These are phyloP conservation scores for Vitis rotundifolia DNA, from an alignment of 164 flowering plant species.

Conservation along the genomic window DNA sequence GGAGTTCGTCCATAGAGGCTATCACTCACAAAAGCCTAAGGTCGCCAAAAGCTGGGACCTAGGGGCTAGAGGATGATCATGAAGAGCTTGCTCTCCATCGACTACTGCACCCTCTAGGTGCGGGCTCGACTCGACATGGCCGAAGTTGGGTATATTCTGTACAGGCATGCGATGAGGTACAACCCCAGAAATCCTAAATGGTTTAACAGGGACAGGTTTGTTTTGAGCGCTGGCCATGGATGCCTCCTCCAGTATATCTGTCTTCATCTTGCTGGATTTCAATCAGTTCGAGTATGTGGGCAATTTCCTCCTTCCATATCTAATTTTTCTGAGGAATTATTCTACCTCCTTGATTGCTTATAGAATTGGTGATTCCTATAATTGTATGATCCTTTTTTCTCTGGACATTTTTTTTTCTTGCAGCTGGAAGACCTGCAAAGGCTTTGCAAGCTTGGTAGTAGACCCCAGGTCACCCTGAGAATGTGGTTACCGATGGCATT, in stretches of 20 bases:
- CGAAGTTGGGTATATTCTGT: slow-evolving; percentile 39
- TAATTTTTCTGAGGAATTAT: too few relatives aligned
- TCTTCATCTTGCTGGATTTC: slow-evolving; percentile 50
- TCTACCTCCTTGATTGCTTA: too few relatives aligned
- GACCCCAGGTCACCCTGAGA: slow-evolving; percentile 69
- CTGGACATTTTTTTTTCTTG: too few relatives aligned
- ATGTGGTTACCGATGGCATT: slow-evolving; percentile 45
- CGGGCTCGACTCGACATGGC: slow-evolving; percentile 20
- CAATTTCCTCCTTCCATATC: not conserved
- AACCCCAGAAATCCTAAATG: slow-evolving; percentile 50
- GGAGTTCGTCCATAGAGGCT: too few relatives aligned
- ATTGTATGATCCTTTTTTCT: too few relatives aligned
- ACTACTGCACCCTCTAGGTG: too few relatives aligned
- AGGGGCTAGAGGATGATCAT: too few relatives aligned
- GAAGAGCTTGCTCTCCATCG: too few relatives aligned
- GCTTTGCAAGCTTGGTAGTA: slow-evolving; percentile 48
- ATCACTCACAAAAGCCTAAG: too few relatives aligned
- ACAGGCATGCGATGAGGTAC: slow-evolving; percentile 43
- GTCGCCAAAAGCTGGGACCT: too few relatives aligned
- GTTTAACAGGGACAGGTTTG: slow-evolving; percentile 59
- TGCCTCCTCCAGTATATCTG: slow-evolving; percentile 50
- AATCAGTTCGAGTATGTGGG: slow-evolving; percentile 40
- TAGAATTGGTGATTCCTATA: too few relatives aligned
- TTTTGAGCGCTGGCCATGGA: slow-evolving; percentile 55
- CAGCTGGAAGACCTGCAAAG: slow-evolving; percentile 36